phyloP scores from a whole-genome alignment of 352 stramenopile genomes.

The Phytopythium montanum region DNA sequence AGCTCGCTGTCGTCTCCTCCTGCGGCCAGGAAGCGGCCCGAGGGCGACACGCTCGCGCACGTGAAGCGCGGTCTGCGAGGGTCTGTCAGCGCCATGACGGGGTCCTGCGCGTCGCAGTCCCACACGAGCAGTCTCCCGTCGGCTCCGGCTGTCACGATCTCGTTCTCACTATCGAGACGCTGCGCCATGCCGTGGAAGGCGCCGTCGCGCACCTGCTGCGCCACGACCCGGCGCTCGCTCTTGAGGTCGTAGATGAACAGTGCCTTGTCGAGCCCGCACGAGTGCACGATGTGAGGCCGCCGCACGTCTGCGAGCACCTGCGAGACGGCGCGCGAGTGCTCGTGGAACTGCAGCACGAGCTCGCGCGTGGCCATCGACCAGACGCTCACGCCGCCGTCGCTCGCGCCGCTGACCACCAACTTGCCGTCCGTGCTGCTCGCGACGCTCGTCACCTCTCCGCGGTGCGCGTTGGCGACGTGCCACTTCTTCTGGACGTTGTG shows the following conservation, averaged over 20 bases:
- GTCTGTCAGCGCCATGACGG: conserved; percentile 55
- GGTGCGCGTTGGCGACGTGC: conserved; percentile 86
- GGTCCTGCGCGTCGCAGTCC: conserved; percentile 88
- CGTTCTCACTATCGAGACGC: conserved; percentile 85
- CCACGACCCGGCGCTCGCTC: conserved; percentile 74
- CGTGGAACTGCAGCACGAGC: conserved; percentile 89
- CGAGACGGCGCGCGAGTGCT: conserved; percentile 83
- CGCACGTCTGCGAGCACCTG: conserved; percentile 77
- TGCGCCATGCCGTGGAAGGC: conserved; percentile 84
- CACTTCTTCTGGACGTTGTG: conserved; percentile 57
- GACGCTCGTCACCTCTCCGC: conserved; percentile 75
- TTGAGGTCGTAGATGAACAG: conserved; percentile 93
- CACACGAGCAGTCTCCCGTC: conserved; percentile 86
- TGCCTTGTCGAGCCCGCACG: conserved; percentile 76
- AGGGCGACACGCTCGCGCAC: conserved; percentile 53
- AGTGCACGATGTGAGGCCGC: conserved; percentile 84
- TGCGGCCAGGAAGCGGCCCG: conserved; percentile 72
- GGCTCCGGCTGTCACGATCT: conserved; percentile 85
- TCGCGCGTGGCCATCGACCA: conserved; percentile 84
- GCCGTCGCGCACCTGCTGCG: conserved; percentile 73
- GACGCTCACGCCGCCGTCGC: conserved; percentile 86
- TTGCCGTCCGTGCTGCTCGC: conserved; percentile 37
- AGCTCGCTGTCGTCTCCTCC: conserved; percentile 80
- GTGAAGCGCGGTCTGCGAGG: conserved; percentile 35
- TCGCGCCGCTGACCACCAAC: conserved; percentile 80